Conservation (phyloP, 2,329 filamentous ascomycete genomes). For the Clonostachys rhizophaga region DNA sequence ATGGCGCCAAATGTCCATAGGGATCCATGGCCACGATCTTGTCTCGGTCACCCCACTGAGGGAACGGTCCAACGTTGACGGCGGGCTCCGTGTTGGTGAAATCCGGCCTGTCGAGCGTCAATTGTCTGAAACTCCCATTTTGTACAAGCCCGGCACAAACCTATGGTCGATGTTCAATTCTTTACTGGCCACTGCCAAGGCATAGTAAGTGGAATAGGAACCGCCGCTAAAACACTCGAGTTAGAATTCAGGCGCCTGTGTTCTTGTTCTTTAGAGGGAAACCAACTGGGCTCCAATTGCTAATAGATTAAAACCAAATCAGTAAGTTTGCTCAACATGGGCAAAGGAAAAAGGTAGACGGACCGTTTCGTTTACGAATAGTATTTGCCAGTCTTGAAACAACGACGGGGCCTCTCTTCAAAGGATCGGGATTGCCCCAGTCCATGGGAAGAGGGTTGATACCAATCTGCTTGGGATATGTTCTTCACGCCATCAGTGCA, state of each 20-base stretch:
- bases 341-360: conserved; percentile 14
- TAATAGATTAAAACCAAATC: conserved; percentile 13
- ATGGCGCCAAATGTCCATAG: conserved; percentile 80
- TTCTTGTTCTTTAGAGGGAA: neutral
- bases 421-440: conserved; percentile 78
- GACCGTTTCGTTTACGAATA: conserved; percentile 77
- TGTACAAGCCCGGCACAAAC: conserved; percentile 20
- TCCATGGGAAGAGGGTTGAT: conserved; percentile 86
- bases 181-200: conserved; percentile 85
- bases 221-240: conserved; percentile 51
- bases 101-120: conserved; percentile 37
- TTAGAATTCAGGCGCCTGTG: too few relatives aligned
- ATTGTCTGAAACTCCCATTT: too few relatives aligned
- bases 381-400: conserved; percentile 74
- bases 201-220: conserved; percentile 94
- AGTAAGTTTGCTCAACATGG: conserved; percentile 10
- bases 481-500: conserved; percentile 34
- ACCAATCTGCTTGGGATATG: conserved; percentile 90
- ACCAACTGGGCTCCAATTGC: conserved; percentile 46
- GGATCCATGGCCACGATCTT: conserved; percentile 99
- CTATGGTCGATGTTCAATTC: conserved; percentile 79
- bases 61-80: conserved; percentile 82
- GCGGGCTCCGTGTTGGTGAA: conserved; percentile 82
- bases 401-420: conserved; percentile 78
- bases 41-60: conserved; percentile 81